Evolutionary conservation across 257 asterid genomes (phyloP).

Genomic region (Buddleja alternifolia): DNA sequence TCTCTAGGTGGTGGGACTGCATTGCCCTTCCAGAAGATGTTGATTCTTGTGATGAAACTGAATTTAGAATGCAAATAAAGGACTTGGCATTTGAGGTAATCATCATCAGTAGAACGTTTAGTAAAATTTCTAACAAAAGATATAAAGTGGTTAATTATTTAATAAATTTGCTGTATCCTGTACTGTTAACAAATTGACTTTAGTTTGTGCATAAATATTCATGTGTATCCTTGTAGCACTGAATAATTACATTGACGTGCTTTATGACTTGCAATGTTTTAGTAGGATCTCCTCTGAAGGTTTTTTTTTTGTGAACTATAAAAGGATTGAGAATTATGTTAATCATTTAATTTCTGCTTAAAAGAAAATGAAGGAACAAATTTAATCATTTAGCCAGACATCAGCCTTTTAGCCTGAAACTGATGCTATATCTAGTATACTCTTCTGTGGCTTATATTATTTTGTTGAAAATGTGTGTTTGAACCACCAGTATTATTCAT

Average conservation of each 20-base stretch:
- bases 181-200: neutral
- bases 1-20: slow-evolving; percentile 95
- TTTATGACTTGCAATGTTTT: neutral
- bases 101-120: slow-evolving; percentile 20
- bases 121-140: neutral
- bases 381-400: neutral
- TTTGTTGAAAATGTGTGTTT: too few species aligned
- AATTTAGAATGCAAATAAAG: slow-evolving; percentile 76
- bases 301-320: neutral
- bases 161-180: slow-evolving; percentile 1
- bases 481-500: too few species aligned
- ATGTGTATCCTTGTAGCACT: neutral
- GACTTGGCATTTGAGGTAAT: slow-evolving; percentile 85
- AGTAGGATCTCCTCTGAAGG: neutral
- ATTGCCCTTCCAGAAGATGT: slow-evolving; percentile 87
- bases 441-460: too few species aligned
- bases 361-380: neutral
- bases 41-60: slow-evolving; percentile 58
- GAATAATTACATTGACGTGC: neutral
- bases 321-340: neutral
- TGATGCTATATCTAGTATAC: too few species aligned
- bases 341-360: neutral
- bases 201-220: neutral
- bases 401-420: too few species aligned
- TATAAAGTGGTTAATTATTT: neutral